Conservation (phyloP, 192 early-diverging fungal genomes). For the Mortierella hygrophila region DNA sequence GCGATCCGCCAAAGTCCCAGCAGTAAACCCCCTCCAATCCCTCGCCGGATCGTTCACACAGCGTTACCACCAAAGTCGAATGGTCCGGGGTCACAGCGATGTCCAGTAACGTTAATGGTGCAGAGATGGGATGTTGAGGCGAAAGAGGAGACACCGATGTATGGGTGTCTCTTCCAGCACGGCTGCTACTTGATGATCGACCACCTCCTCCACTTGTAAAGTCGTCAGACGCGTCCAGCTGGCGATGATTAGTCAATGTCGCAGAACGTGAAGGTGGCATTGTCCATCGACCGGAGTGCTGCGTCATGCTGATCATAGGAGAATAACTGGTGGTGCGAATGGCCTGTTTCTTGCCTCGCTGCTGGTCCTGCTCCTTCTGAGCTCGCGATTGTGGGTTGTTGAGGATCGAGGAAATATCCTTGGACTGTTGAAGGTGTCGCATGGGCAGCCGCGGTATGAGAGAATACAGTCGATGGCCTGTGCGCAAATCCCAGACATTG, state of each 20-base stretch:
- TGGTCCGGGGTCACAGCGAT: constrained; percentile 34
- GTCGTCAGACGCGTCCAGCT: background rate
- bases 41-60: constrained; percentile 43
- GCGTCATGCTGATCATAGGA: background rate
- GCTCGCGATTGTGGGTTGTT: background rate
- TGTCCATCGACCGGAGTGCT: background rate
- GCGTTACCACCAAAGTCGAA: constrained; percentile 41
- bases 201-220: background rate
- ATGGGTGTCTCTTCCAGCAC: background rate
- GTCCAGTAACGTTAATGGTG: constrained; percentile 36
- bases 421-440: constrained; percentile 7
- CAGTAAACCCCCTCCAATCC: constrained; percentile 45
- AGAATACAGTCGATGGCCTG: constrained; percentile 55
- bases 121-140: constrained; percentile 14
- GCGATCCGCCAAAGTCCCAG: constrained; percentile 49
- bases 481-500: constrained; percentile 64
- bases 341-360: background rate
- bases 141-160: background rate
- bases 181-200: background rate
- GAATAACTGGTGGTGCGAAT: constrained; percentile 12
- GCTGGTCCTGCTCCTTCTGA: background rate
- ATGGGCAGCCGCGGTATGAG: constrained; percentile 49
- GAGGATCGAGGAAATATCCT: constrained; percentile 12
- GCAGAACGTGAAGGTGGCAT: background rate
- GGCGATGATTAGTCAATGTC: background rate